Evolutionary conservation across 768 basidiomycete genomes (phyloP), one percentile per base, ranked within the genome.

Genomic region (Hemileccinum rubropunctum): DNA sequence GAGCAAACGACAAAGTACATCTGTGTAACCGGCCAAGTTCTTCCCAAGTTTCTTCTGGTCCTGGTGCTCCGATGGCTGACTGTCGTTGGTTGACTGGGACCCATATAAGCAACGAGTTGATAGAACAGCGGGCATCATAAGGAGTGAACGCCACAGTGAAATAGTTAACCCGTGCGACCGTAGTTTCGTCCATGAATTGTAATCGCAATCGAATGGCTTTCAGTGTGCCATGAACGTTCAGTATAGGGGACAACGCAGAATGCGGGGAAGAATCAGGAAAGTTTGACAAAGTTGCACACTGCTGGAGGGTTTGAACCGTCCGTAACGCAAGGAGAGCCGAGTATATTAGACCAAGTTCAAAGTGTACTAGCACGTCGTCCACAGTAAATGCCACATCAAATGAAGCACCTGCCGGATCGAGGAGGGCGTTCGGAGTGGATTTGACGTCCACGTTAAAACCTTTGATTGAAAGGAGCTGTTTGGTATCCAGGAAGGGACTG

Each of bases 291-390:
- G 38, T 47, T 33, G 50, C 50, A 50, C 58, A 59, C 20, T 60
- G 58, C 5, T 57, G 36, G 23, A 89, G 61, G 1, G 65, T 61
- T 52, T 73, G 67, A 13, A 86, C 27, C 3, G 81, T 81, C 40
- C 78, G 76, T 8, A 75, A 43, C 10, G 84, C 88, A 42, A 91
- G 76, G 37, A 93, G 71, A 14, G 74, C 58, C 57, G 82, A 84
- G 62, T 94, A 94, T 27, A 85, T 71, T 62, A 87, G 82, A 14
- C 80, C 78, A 47, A 90, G 67, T 58, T 82, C 78, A 51, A 91
- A 73, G 38, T 71, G 71, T 6, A 73, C 72, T 32, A 75, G 72
- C 27, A 84, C 64, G 44, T 76, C 74, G 14, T 84, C 80, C 17
- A 88, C 67, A n/a, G 70, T 59, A 13, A 82, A 62, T 1, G 73